phyloP scores from a whole-genome alignment of 352 stramenopile species.

The Lagenidium giganteum region DNA sequence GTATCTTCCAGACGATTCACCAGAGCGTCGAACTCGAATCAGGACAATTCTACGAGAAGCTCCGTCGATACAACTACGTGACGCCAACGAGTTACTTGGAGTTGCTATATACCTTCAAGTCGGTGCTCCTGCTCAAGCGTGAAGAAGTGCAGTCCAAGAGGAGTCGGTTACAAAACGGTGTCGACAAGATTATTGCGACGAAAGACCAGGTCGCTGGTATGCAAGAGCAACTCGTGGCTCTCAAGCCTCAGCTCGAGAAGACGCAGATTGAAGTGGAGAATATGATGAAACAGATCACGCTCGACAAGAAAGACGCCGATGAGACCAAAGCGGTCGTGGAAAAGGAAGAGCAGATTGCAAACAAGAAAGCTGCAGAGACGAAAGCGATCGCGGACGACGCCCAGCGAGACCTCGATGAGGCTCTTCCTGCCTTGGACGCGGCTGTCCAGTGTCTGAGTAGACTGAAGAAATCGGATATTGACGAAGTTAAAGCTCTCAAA shows the following conservation, averaged over 20 bases:
- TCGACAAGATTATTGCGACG: conserved; percentile 92
- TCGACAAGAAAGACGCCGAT: conserved; percentile 89
- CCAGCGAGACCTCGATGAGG: conserved; percentile 90
- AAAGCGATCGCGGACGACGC: conserved; percentile 91
- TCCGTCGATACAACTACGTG: conserved; percentile 91
- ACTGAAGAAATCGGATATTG: conserved; percentile 93
- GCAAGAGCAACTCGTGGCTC: conserved; percentile 88
- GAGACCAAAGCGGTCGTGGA: conserved; percentile 89
- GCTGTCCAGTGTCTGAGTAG: conserved; percentile 89
- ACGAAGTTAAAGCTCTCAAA: conserved; percentile 89
- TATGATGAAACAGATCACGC: conserved; percentile 93
- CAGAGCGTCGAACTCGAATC: conserved; percentile 85
- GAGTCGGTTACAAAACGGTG: conserved; percentile 84
- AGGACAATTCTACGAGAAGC: conserved; percentile 79
- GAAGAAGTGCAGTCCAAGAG: conserved; percentile 86
- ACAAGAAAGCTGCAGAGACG: conserved; percentile 90
- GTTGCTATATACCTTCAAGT: conserved; percentile 91
- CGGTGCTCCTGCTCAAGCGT: conserved; percentile 82
- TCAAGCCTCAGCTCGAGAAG: conserved; percentile 89
- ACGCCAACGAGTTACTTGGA: conserved; percentile 93
- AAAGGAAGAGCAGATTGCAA: conserved; percentile 88
- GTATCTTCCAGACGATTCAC: conserved; percentile 84
- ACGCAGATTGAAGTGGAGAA: conserved; percentile 91
- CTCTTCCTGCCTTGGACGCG: conserved; percentile 87
- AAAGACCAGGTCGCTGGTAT: conserved; percentile 91